Base-by-base conservation (phyloP, 2,329 filamentous ascomycete species). In the Aaosphaeria pasadenensis region DNA sequence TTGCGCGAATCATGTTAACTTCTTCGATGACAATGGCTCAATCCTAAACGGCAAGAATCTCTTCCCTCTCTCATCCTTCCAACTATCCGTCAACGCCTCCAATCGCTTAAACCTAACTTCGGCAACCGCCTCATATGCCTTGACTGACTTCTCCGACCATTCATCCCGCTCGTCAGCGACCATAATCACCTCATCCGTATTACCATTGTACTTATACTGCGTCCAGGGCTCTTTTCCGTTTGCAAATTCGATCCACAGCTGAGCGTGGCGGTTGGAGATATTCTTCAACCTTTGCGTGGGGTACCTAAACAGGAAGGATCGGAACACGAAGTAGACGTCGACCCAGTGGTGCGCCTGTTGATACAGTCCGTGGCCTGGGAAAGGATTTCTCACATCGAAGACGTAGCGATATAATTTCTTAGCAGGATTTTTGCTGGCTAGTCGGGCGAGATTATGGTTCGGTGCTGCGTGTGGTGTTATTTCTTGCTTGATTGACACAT, bases 321-420 rank as follows among this genome's bases (percentile, higher is more conserved):
- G 47, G 52, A 64, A 67, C 7, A 66, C 43, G 30, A 54, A 63
- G 42, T 65, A 64, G 0, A 63, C 46, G 33, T 67, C 62, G 2
- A 64, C 58, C 60, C 59, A 60, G 38, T 66, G 60, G 44, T 68
- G 64, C 2, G 60, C 42, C 17, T 53, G 49, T 11, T 58, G 50
- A 42, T 58, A 61, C 7, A 57, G 43, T 9, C 32, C 48, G 5
- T 36, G 42, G 3, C 46, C 49, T 1, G 50, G 54, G 41, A 66
- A 68, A 1, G 64, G 65, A 45, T 64, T 68, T 1, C 55, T 49
- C 5, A 59, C 43, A 7, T 63, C 52, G 50, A 67, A 65, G 5
- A 60, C 36, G 46, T 66, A 67, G 3, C 60, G 53, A 43, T 62
- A 64, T 1, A 61, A 35, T 1, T 47, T 52, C 29, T 63, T 63